Conservation (phyloP, 331 rosid genomes). For the Stylosanthes scabra region DNA sequence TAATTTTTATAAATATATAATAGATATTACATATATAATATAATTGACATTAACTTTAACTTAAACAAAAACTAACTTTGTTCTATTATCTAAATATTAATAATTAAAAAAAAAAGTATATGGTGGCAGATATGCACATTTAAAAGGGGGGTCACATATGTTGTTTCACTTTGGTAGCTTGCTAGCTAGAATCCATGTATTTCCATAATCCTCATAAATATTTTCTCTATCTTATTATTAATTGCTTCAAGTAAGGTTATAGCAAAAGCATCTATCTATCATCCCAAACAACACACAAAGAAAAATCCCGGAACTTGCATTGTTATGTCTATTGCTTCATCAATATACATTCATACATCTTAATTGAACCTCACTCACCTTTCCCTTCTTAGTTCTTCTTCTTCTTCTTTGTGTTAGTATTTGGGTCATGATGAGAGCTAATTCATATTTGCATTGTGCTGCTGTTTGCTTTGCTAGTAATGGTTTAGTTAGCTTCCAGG, state of each 20-base stretch:
- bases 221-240: background rate
- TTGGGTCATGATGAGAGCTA: slow-evolving; percentile 36
- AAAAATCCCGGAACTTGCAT: background rate
- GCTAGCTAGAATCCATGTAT: slow-evolving; percentile 28
- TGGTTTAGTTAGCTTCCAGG: slow-evolving; percentile 34
- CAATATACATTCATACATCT: slow-evolving; percentile 38
- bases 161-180: slow-evolving; percentile 68
- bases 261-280: slow-evolving; percentile 10
- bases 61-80: too few relatives aligned
- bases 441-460: slow-evolving; percentile 34
- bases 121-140: slow-evolving; percentile 79
- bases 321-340: slow-evolving; percentile 16
- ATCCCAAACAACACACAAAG: background rate
- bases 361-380: slow-evolving; percentile 64
- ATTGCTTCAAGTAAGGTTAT: slow-evolving; percentile 35
- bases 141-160: slow-evolving; percentile 42
- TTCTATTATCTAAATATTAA: background rate
- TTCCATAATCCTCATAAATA: slow-evolving; percentile 25
- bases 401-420: slow-evolving; percentile 47
- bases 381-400: slow-evolving; percentile 35
- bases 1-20: too few relatives aligned
- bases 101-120: slow-evolving; percentile 55
- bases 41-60: too few relatives aligned
- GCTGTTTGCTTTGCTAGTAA: slow-evolving; percentile 41
- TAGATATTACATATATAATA: too few relatives aligned